Base-by-base conservation (phyloP, 306 rosid species). In the Spatholobus suberectus region DNA sequence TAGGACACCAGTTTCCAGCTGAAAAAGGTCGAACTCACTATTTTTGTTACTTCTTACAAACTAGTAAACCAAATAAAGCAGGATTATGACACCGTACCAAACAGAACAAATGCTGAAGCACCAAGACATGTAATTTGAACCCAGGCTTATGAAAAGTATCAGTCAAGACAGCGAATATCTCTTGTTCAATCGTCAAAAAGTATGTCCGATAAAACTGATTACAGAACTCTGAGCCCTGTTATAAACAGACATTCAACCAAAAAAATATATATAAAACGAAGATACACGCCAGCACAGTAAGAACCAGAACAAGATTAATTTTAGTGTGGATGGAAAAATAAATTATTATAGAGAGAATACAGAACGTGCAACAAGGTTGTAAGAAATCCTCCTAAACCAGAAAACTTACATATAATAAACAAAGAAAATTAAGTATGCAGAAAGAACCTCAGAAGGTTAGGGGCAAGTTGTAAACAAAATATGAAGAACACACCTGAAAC, bases 91-190 rank as follows among this genome's bases (percentile, higher is more conserved):
- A 75, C 69, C 49, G 32, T 87, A 96, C 99, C 91, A 96, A 91
- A 89, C 97, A 92, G 86, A 94, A 92, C 82, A 96, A 80, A 83
- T 96, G 99, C 83, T 96, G 99, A 24, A 96, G 98, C 83, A 96
- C 99, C 86, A 94, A 80, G 80, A 96, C 99, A 82, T 96, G 99
- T 77, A 96, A 91, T 90, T 96, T 96, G 91, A 96, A 96, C 61
- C 99, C 97, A 26, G 98, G 99, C 86, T 96, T 96, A 84, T 96
- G 99, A 74, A 96, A 96, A 0, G 99, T 96, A 86, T 96, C 98
- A 6, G 97, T 96, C 87, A 94, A 84, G 80, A 94, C 98, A 5
- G 98, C 98, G 72, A 94, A 96, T 77, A 91, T 94, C 89, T 96
- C 99, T 89, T 92, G 96, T 83, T 92, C 99, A 18, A 91, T 94